phyloP scores from a whole-genome alignment of 2,329 filamentous ascomycete species.

The Pseudogymnoascus sp. region DNA sequence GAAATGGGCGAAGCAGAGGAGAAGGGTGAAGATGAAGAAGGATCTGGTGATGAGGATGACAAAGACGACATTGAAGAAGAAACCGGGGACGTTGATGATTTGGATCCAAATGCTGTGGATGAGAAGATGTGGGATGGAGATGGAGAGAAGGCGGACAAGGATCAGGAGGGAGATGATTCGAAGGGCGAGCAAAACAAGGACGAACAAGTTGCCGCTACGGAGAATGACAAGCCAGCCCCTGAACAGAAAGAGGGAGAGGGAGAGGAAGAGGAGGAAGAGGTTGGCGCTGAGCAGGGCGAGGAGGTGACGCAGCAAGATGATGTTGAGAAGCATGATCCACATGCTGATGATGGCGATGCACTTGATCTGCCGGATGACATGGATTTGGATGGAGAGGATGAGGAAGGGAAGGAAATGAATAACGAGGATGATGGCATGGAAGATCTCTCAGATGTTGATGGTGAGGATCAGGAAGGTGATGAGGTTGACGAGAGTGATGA shows the following conservation, averaged over 20 bases:
- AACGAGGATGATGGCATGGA: constrained; percentile 40
- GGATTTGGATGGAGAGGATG: constrained; percentile 56
- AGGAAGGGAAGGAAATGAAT: constrained; percentile 37
- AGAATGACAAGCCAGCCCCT: constrained; percentile 54
- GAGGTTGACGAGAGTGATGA: constrained; percentile 36
- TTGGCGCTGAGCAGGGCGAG: constrained; percentile 52
- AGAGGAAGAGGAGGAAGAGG: constrained; percentile 42
- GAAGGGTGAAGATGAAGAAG: constrained; percentile 52
- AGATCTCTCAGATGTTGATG: constrained; percentile 16
- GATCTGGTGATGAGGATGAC: constrained; percentile 57
- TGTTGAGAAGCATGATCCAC: constrained; percentile 56
- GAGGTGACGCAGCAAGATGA: constrained; percentile 46
- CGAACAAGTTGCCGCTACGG: constrained; percentile 37
- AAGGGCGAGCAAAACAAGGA: constrained; percentile 62
- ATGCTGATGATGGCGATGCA: constrained; percentile 59
- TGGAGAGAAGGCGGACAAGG: constrained; percentile 70
- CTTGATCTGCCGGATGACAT: constrained; percentile 66
- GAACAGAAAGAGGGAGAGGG: constrained; percentile 38
- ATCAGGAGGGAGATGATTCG: constrained; percentile 67
- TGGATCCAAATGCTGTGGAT: constrained; percentile 84
- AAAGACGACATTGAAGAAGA: constrained; percentile 82
- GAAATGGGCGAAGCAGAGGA: constrained; percentile 64
- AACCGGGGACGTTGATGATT: constrained; percentile 80
- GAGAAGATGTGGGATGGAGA: constrained; percentile 98
- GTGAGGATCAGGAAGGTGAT: constrained; percentile 26